Base-by-base conservation (phyloP, 768 basidiomycete genomes). In the Gyrodon lividus region DNA sequence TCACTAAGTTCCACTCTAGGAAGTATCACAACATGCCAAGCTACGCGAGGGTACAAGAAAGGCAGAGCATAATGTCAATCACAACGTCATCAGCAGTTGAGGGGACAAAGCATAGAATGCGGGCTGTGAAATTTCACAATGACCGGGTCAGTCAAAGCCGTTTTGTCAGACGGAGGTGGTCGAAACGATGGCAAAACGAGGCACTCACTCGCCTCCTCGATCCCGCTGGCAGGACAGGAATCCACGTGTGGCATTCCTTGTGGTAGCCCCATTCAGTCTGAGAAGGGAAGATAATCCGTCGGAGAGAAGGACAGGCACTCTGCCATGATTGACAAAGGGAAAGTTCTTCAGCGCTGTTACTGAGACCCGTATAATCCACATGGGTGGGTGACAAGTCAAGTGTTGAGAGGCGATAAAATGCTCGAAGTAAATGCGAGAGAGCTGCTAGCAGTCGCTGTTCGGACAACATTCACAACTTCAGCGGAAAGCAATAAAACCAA, bases 341-440 rank as follows among this genome's bases (percentile, higher is more conserved):
- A 23, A 64, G 63, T 63, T 85, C 82, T 59, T 84, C 83, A 24
- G 64, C 48, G 14, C 63, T 71, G 63, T 67, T 62, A 35, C 64
- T 61, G 28, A 54, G 16, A n/a, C 70, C 67, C 34, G 72, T 76
- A 41, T 72, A 66, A 56, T 75, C 76, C 54, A 75, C 75, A 14
- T 81, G 73, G 30, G 82, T 85, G 17, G 81, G 80, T 2, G 83
- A 84, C 31, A 87, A 71, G 64, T 86, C 84, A 59, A 87, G 76
- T 54, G 69, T 72, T 24, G 70, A 67, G 51, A 84, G 70, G 14
- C 72, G 70, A 22, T 63, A 67, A 62, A 85, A 83, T 3, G 75
- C 73, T 46, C 69, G 72, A 49, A 84, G 67, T 13, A 82, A 81
- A 46, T 80, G 71, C n/a, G 82, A 79, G 33, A 86, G 74, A 24